These are phyloP conservation scores for Euphorbia pulcherrima DNA, from an alignment of 345 rosid genomes.

Conservation along the genomic window DNA sequence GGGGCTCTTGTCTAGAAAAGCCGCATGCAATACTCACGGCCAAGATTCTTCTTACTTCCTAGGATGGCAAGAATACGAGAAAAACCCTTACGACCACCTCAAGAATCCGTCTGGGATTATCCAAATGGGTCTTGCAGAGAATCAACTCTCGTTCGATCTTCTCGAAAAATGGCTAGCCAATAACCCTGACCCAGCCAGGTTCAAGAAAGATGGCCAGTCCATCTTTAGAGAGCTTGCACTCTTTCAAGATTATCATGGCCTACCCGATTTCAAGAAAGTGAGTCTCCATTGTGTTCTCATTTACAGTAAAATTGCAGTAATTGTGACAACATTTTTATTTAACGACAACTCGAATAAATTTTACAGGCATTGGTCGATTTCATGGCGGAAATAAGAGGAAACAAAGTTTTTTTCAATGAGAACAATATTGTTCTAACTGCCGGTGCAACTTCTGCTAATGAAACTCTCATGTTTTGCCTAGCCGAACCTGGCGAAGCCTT, in stretches of 20 bases:
- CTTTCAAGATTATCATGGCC: slow-evolving; percentile 79
- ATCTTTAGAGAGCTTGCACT: slow-evolving; percentile 76
- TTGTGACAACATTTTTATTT: too few relatives aligned
- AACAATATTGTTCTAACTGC: slow-evolving; percentile 62
- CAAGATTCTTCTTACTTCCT: slow-evolving; percentile 80
- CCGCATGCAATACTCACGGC: slow-evolving; percentile 60
- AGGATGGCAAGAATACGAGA: slow-evolving; percentile 82
- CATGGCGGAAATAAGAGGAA: slow-evolving; percentile 82
- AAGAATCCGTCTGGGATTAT: slow-evolving; percentile 68
- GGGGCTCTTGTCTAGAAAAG: slow-evolving; percentile 62
- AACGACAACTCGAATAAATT: background rate
- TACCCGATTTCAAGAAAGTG: slow-evolving; percentile 67
- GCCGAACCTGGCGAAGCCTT: slow-evolving; percentile 75
- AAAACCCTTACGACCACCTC: slow-evolving; percentile 60
- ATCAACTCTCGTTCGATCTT: slow-evolving; percentile 70
- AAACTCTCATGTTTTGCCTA: slow-evolving; percentile 70
- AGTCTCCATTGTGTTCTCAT: slow-evolving; percentile 9
- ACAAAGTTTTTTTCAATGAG: slow-evolving; percentile 56
- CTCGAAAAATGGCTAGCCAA: slow-evolving; percentile 65
- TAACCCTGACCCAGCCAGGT: slow-evolving; percentile 59
- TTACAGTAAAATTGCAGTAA: too few relatives aligned
- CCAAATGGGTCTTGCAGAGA: slow-evolving; percentile 86
- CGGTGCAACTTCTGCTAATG: slow-evolving; percentile 83
- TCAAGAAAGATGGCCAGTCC: slow-evolving; percentile 60
- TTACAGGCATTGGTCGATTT: slow-evolving; percentile 68